Conservation (phyloP, 108 stramenopile genomes). For the Cylindrotheca closterium region DNA sequence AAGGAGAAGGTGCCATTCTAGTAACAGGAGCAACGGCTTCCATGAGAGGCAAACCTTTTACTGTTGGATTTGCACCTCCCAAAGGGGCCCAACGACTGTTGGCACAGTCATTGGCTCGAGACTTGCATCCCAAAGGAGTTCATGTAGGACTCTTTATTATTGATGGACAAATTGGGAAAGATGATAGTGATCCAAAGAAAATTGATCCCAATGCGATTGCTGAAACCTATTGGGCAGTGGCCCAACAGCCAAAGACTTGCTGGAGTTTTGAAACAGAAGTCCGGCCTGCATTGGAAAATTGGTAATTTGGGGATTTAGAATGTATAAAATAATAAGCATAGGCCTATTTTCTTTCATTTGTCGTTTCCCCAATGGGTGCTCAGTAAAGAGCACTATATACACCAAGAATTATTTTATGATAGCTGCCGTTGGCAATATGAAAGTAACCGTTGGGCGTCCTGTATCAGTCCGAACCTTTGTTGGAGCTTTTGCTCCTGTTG, state of each 20-base stretch:
- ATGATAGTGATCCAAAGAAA: slow-evolving; percentile 1
- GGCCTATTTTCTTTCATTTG: no score
- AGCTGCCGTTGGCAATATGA: no score
- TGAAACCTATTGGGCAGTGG: slow-evolving; percentile 26
- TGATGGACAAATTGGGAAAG: slow-evolving; percentile 25
- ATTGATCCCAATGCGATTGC: slow-evolving; percentile 27
- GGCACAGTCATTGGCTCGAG: slow-evolving; percentile 32
- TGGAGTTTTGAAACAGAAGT: slow-evolving; percentile 34
- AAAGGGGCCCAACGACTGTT: slow-evolving; percentile 24
- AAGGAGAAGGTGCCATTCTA: slow-evolving; percentile 7
- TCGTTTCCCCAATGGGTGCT: no score
- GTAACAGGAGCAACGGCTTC: slow-evolving; percentile 38
- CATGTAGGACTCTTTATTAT: slow-evolving; percentile 36
- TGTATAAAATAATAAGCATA: no score
- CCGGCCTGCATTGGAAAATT: slow-evolving; percentile 23
- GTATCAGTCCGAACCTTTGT: no score
- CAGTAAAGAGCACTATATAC: no score
- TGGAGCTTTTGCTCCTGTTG: no score
- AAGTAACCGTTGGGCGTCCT: no score
- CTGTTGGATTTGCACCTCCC: slow-evolving; percentile 32
- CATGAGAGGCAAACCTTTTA: slow-evolving; percentile 26
- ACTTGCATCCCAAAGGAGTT: slow-evolving; percentile 29
- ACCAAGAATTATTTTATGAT: no score
- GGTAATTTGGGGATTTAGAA: no score
- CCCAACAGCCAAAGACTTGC: slow-evolving; percentile 23